Percentiles rank a stretch among this genome's conserved stretches.
phyloP scores from a whole-genome alignment of 2,329 filamentous ascomycete genomes.

The Cladosporium sp. region DNA sequence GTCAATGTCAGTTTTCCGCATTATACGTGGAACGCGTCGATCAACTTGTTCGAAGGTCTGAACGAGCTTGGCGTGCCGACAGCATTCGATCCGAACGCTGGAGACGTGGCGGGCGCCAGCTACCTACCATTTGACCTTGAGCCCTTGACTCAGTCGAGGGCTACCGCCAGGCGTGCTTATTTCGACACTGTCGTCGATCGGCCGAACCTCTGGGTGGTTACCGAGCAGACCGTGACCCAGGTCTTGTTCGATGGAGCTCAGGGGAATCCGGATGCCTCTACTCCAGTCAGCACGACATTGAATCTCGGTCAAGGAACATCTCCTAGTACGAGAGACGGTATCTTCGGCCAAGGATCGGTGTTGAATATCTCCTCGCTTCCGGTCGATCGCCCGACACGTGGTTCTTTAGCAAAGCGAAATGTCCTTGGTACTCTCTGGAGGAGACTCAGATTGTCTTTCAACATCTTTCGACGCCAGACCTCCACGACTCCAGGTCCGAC shows the following conservation, averaged over 20 bases:
- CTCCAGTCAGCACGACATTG: constrained; percentile 5
- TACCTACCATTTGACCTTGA: constrained; percentile 34
- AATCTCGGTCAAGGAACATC: constrained; percentile 16
- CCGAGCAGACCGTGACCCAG: constrained; percentile 32
- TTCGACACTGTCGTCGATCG: constrained; percentile 30
- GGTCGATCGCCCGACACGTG: neutral
- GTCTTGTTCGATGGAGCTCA: constrained; percentile 25
- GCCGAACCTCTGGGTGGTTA: constrained; percentile 33
- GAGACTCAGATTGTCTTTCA: neutral
- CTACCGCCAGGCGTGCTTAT: constrained; percentile 37
- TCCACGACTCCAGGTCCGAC: neutral
- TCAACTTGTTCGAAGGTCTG: constrained; percentile 32
- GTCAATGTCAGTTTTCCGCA: constrained; percentile 45
- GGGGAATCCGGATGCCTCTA: constrained; percentile 14
- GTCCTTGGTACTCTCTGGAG: neutral
- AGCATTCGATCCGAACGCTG: constrained; percentile 33
- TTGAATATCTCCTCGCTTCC: constrained; percentile 9
- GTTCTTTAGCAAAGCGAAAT: neutral
- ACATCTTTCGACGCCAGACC: neutral
- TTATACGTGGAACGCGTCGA: constrained; percentile 34
- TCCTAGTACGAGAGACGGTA: constrained; percentile 13
- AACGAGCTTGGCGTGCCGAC: constrained; percentile 34
- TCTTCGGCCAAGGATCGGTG: constrained; percentile 17
- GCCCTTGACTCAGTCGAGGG: constrained; percentile 33
- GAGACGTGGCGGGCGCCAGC: constrained; percentile 32